Base-by-base conservation (phyloP, 371 early-diverging fungal genomes). In the Massospora cicadina region DNA sequence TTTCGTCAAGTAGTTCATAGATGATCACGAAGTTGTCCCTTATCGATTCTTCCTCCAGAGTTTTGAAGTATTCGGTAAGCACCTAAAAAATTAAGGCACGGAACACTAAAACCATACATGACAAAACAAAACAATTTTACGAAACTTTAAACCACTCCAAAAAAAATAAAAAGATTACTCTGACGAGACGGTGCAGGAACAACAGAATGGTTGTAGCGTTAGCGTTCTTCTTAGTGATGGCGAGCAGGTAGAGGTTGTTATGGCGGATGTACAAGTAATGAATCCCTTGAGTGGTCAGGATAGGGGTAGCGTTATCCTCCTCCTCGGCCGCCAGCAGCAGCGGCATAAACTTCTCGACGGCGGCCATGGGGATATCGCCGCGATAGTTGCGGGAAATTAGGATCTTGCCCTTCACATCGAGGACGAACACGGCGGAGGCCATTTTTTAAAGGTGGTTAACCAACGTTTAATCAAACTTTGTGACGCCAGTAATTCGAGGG, bases 1-100 rank as follows among this genome's bases (percentile, higher is more conserved):
- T 98, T 74, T 98, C 98, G 75, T 98, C 98, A 72, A 98, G 75
- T 31, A 98, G 77, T 76, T 98, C 98, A 72, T 98, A 98, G 66
- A 92, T 91, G 66, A 93, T 87, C 28, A 92, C 91, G 79, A 93
- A 93, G 71, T 93, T 93, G 75, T 93, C 93, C 55, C 92, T 77
- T 70, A 93, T 90, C 21, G 93, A 91, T 71, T 98, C 98, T 68
- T 98, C 98, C 74, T 98, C 97, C 60, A 98, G 82, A 66, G 90
- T 90, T 73, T 93, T 94, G 76, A 98, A 98, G 76, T 98, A 98
- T 72, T 96, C 95, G 30, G 86, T 83, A 75, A 95, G 90, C 43
- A 94, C 95, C 79, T 83, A 43, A 25, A 13, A 1, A 23, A 60
- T 43, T 17, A 24, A 2, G 26, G 12, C 27, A 26, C 26, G n/a